A percentile compares a stretch with the other conserved stretches of the same genome.
These are phyloP conservation scores for Phallus indusiatus DNA, from an alignment of 768 basidiomycete species.

Conservation along the genomic window DNA sequence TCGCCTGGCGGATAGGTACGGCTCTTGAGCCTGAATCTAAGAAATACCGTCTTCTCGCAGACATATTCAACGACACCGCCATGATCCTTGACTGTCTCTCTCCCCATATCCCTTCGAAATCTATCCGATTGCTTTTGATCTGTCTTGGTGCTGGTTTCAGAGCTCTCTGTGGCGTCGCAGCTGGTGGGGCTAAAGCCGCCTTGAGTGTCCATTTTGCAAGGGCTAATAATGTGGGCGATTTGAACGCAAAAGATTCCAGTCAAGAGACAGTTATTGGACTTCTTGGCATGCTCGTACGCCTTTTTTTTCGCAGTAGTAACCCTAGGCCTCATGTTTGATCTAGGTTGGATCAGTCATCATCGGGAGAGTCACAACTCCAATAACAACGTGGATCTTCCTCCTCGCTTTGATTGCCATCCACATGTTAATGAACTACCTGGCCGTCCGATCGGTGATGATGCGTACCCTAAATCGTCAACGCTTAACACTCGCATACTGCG, in stretches of 20 bases:
- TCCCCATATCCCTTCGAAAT: conserved; percentile 33
- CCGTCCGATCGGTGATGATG: conserved; percentile 47
- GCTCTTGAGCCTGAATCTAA: conserved; percentile 63
- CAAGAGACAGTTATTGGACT: conserved; percentile 64
- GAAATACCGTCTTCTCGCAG: conserved; percentile 56
- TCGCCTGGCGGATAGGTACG: conserved; percentile 53
- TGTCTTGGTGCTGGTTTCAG: conserved; percentile 52
- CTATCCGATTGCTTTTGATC: conserved; percentile 36
- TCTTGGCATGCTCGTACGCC: conserved; percentile 53
- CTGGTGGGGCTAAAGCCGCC: conserved; percentile 62
- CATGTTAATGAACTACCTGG: conserved; percentile 48
- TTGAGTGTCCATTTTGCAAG: conserved; percentile 58
- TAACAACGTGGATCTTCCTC: conserved; percentile 41
- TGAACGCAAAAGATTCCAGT: conserved; percentile 65
- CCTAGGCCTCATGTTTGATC: background rate
- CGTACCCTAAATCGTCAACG: conserved; percentile 55
- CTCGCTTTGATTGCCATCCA: conserved; percentile 44
- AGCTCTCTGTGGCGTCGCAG: conserved; percentile 53
- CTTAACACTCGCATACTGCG: conserved; percentile 40
- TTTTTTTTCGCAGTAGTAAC: background rate
- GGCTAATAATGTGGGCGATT: conserved; percentile 55
- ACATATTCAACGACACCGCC: conserved; percentile 54
- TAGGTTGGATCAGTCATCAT: conserved; percentile 55
- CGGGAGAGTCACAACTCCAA: conserved; percentile 39
- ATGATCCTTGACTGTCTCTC: conserved; percentile 53